phyloP scores from a whole-genome alignment of 2,329 filamentous ascomycete genomes.

The Ophiostoma ulmi region DNA sequence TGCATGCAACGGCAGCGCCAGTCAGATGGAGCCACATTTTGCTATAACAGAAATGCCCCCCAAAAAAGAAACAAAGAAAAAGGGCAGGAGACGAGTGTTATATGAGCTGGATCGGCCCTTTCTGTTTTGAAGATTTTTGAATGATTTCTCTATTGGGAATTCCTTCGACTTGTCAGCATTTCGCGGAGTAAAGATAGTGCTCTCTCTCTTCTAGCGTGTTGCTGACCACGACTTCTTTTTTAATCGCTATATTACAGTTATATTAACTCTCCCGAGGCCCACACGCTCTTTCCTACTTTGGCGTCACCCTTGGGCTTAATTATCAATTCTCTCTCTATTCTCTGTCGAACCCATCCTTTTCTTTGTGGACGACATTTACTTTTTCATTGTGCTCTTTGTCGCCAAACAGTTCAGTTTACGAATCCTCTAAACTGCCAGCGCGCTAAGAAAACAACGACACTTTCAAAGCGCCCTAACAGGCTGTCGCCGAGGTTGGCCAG shows the following conservation, averaged over 20 bases:
- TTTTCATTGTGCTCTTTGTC: not conserved
- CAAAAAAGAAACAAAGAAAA: not conserved
- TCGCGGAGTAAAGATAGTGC: not conserved
- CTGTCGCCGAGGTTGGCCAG: not conserved
- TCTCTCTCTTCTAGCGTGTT: not conserved
- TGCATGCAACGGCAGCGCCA: slow-evolving; percentile 8
- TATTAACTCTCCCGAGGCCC: too few relatives aligned
- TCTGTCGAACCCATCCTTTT: too few relatives aligned
- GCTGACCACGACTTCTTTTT: not conserved
- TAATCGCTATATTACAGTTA: not conserved
- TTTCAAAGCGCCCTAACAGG: not conserved
- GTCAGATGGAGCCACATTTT: slow-evolving; percentile 4
- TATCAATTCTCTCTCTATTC: not conserved
- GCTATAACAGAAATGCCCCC: not conserved
- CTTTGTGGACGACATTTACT: not conserved
- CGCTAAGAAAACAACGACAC: not conserved
- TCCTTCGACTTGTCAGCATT: not conserved
- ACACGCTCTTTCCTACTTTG: not conserved
- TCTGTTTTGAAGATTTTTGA: not conserved
- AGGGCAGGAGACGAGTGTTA: not conserved
- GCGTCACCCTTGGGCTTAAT: not conserved
- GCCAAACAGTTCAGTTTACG: not conserved
- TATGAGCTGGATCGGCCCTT: not conserved
- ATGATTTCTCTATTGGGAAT: not conserved
- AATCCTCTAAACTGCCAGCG: not conserved